Evolutionary conservation across 179 eudicot genomes (phyloP), one percentile per base, ranked within the genome.

Genomic region (Amaranthus tricolor): DNA sequence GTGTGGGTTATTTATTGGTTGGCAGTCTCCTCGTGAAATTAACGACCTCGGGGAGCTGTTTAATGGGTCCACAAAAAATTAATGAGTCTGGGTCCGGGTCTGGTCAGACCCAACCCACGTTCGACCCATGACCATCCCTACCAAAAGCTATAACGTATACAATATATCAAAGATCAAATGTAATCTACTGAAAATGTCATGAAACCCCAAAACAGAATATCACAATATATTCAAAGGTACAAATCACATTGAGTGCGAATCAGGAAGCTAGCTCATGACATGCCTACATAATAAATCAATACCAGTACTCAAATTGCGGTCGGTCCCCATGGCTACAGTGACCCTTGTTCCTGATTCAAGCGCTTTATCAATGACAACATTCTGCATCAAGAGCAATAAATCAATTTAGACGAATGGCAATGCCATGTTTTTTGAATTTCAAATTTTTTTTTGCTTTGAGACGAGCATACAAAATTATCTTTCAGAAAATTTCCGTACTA

Each of bases 311-410:
- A 89, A 82, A 78, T 83, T 85, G 53, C 89, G 93, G 78, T 91
- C 79, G 47, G 88, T 82, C 66, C 99, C 99, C 99, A 95, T 95
- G 57, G 86, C 85, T 65, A 93, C 98, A 74, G 98, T 95, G 43
- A 95, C 92, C 73, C 99, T 84, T 77, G 61, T 80, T 76, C 99
- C 96, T 54, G 98, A 96, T 82, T 84, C 92, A 86, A 90, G 84
- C 54, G 74, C 90, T 87, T 87, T 82, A 74, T 91, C 95, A 78
- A 95, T 77, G 63, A 80, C 83, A 79, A 93, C 88, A 84, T 84
- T 85, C 99, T 95, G 96, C 91, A 87, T 49, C 62, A 74, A 71
- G 12, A 56, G 21, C 21, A 68, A 63, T 20, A 20, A 70, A 67
- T 43, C 58, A 79, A 21, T 17, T 51, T 58, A 70, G 61, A 60